These are phyloP conservation scores for Cucumis variabilis DNA, from an alignment of 331 rosid genomes.

Conservation along the genomic window DNA sequence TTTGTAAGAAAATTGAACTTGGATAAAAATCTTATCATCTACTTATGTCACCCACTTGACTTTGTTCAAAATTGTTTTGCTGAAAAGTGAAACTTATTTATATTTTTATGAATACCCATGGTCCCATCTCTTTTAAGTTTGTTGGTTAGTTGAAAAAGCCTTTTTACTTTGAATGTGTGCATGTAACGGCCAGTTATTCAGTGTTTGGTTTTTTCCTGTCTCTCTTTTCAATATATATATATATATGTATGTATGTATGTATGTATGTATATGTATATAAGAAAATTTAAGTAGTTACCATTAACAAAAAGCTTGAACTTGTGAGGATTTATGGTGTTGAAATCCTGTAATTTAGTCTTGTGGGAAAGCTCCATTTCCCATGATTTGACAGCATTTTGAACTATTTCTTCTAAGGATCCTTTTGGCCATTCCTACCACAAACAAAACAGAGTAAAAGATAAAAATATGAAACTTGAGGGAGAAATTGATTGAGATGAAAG, in stretches of 20 bases:
- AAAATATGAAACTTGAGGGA: not conserved
- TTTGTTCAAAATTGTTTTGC: not conserved
- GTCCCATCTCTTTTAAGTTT: slow-evolving; percentile 1
- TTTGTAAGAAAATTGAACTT: not conserved
- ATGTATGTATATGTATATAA: not conserved
- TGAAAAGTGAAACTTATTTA: not conserved
- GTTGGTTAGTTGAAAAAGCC: not conserved
- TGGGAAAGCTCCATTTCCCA: slow-evolving; percentile 91
- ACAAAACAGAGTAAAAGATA: not conserved
- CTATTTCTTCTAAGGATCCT: slow-evolving; percentile 75
- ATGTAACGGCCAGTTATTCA: not conserved
- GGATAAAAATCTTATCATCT: not conserved
- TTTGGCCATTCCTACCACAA: slow-evolving; percentile 61
- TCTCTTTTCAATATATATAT: not conserved
- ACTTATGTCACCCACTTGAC: not conserved
- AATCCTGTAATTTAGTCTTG: slow-evolving; percentile 66
- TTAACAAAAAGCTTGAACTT: slow-evolving; percentile 70
- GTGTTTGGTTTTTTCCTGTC: not conserved
- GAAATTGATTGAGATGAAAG: not conserved
- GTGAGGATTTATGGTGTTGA: slow-evolving; percentile 65
- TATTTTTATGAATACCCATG: not conserved
- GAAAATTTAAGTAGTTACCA: slow-evolving; percentile 41
- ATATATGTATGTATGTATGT: not conserved
- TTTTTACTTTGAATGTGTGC: not conserved
- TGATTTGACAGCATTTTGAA: slow-evolving; percentile 72